Percentiles rank a stretch among this genome's conserved stretches.
phyloP scores from a whole-genome alignment of 306 rosid genomes.

The Ochetophila trinervis region DNA sequence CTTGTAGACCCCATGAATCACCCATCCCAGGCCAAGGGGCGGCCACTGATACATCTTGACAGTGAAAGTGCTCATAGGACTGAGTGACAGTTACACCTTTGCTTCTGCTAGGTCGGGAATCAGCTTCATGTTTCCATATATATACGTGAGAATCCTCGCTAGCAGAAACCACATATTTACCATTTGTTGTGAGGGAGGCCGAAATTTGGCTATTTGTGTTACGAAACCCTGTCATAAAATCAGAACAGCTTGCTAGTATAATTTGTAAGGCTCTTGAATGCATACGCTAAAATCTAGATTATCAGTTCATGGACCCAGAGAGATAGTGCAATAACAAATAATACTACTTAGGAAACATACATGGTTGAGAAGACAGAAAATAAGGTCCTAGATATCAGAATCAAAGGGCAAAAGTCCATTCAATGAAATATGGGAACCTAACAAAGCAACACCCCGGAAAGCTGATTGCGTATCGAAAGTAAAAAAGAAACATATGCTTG shows the following conservation, averaged over 20 bases:
- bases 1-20: constrained; percentile 64
- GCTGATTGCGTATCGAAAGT: neutral
- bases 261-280: constrained; percentile 17
- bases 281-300: constrained; percentile 16
- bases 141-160: constrained; percentile 95
- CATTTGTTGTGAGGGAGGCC: constrained; percentile 76
- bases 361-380: neutral
- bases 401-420: neutral
- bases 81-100: constrained; percentile 63
- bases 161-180: constrained; percentile 80
- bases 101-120: constrained; percentile 81
- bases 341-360: neutral
- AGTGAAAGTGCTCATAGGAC: constrained; percentile 88
- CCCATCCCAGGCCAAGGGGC: constrained; percentile 91
- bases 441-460: too few species aligned
- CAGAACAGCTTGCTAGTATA: constrained; percentile 25
- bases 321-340: neutral
- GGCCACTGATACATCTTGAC: constrained; percentile 87
- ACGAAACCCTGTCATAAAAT: constrained; percentile 68
- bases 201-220: constrained; percentile 83
- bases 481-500: neutral
- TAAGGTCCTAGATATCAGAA: neutral
- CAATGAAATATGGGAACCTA: neutral
- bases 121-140: constrained; percentile 93
- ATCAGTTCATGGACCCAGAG: constrained; percentile 12